Conservation (phyloP, 129 eudicot genomes). For the Rutidosis leptorrhynchoides region DNA sequence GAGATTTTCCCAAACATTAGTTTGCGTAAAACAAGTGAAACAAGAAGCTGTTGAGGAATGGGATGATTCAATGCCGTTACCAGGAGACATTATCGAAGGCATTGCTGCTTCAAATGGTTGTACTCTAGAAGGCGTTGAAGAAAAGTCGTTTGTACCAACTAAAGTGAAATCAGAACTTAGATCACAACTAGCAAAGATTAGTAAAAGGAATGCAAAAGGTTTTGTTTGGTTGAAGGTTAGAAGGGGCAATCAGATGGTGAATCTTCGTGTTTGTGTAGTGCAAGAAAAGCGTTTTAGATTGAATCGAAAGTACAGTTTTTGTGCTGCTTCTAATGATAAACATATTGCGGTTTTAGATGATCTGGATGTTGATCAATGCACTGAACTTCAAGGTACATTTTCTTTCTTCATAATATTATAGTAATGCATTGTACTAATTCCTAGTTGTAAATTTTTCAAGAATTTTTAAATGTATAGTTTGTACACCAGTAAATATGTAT, state of each 20-base stretch:
- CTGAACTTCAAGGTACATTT: constrained; percentile 50
- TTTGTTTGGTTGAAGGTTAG: constrained; percentile 52
- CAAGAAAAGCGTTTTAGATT: constrained; percentile 35
- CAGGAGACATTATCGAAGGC: constrained; percentile 62
- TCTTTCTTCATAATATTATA: background rate
- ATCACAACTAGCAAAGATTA: constrained; percentile 36
- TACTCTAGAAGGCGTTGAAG: constrained; percentile 21
- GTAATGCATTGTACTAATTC: background rate
- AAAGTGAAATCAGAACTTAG: constrained; percentile 44
- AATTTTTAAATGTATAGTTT: too few species aligned
- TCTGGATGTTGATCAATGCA: constrained; percentile 45
- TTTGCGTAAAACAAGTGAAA: constrained; percentile 54
- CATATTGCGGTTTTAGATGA: constrained; percentile 58
- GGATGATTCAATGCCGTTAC: constrained; percentile 61
- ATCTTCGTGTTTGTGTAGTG: constrained; percentile 38
- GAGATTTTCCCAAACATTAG: constrained; percentile 29
- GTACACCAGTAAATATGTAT: too few species aligned
- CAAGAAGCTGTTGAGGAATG: constrained; percentile 46
- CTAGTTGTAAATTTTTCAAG: background rate
- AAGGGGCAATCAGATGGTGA: constrained; percentile 38
- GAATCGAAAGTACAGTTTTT: constrained; percentile 41
- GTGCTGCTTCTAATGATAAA: constrained; percentile 51
- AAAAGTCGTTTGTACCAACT: constrained; percentile 36
- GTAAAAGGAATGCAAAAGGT: constrained; percentile 28
- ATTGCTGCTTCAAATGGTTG: constrained; percentile 28